phyloP scores from a whole-genome alignment of 2,329 filamentous ascomycete species.

The Aspergillus brasiliensis region DNA sequence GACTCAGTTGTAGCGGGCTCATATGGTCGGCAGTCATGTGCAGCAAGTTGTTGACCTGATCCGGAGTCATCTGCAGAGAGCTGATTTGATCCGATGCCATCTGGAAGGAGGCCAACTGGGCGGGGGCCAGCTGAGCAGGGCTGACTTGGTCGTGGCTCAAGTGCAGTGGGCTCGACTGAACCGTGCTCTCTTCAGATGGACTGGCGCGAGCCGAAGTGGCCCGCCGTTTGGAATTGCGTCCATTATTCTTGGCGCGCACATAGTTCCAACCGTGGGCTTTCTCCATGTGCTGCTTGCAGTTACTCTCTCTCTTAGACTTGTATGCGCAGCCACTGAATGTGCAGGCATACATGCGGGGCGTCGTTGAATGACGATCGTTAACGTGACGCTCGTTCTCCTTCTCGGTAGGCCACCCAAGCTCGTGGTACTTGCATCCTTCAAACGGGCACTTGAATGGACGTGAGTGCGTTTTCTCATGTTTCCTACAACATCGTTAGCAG shows the following conservation, averaged over 20 bases:
- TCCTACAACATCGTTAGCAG: conserved; percentile 46
- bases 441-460: conserved; percentile 92
- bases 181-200: conserved; percentile 5
- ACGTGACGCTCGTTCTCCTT: conserved; percentile 95
- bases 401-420: conserved; percentile 92
- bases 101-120: conserved; percentile 1
- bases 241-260: conserved; percentile 87
- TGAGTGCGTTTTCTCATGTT: conserved; percentile 97
- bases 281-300: conserved; percentile 99
- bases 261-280: conserved; percentile 93
- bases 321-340: conserved; percentile 82
- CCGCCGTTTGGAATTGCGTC: conserved; percentile 50
- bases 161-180: not conserved
- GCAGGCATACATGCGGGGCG: conserved; percentile 82
- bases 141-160: not conserved
- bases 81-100: not conserved
- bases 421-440: conserved; percentile 82
- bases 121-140: conserved; percentile 1
- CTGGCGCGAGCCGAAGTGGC: conserved; percentile 9
- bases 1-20: conserved; percentile 1
- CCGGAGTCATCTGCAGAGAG: not conserved
- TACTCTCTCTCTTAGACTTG: conserved; percentile 92
- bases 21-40: conserved; percentile 4
- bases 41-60: conserved; percentile 2
- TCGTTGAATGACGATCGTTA: conserved; percentile 89